These are phyloP conservation scores for Fusarium sp. DNA, from an alignment of 2,329 filamentous ascomycete genomes.

Conservation along the genomic window DNA sequence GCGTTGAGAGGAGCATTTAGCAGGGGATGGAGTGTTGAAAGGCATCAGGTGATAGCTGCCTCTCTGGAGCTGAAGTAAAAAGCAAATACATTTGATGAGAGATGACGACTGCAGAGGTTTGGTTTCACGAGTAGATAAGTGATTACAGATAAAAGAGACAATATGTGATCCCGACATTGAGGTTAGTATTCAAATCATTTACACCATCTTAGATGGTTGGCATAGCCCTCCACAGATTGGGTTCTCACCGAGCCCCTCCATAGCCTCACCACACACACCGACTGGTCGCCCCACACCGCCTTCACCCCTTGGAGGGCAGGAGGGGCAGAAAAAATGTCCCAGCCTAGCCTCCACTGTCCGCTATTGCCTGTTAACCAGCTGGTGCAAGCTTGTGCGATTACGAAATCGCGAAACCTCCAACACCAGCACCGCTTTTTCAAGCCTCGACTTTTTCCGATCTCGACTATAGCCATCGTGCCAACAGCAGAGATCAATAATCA, in stretches of 20 bases:
- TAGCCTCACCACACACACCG: slow-evolving; percentile 43
- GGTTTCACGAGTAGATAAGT: not conserved
- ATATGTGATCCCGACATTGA: not conserved
- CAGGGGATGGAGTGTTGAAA: not conserved
- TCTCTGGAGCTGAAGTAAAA: not conserved
- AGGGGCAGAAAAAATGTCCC: slow-evolving; percentile 54
- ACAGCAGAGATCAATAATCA: slow-evolving; percentile 56
- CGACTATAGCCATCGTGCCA: slow-evolving; percentile 41
- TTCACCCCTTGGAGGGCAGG: slow-evolving; percentile 41
- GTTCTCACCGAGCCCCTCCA: slow-evolving; percentile 34
- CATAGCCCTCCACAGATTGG: slow-evolving; percentile 24
- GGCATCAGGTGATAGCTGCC: not conserved
- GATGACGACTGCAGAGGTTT: no score
- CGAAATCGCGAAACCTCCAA: slow-evolving; percentile 47
- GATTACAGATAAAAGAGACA: not conserved
- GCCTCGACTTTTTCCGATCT: slow-evolving; percentile 35
- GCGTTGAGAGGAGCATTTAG: not conserved
- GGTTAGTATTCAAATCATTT: not conserved
- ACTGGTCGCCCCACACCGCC: slow-evolving; percentile 42
- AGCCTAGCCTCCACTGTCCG: slow-evolving; percentile 42
- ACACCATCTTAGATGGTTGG: not conserved
- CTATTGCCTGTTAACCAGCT: slow-evolving; percentile 49
- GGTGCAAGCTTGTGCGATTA: slow-evolving; percentile 50
- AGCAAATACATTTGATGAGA: not conserved
- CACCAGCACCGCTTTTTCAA: slow-evolving; percentile 35